Evolutionary conservation across 2,329 filamentous ascomycete species (phyloP).

Genomic region (Beauveria australis): DNA sequence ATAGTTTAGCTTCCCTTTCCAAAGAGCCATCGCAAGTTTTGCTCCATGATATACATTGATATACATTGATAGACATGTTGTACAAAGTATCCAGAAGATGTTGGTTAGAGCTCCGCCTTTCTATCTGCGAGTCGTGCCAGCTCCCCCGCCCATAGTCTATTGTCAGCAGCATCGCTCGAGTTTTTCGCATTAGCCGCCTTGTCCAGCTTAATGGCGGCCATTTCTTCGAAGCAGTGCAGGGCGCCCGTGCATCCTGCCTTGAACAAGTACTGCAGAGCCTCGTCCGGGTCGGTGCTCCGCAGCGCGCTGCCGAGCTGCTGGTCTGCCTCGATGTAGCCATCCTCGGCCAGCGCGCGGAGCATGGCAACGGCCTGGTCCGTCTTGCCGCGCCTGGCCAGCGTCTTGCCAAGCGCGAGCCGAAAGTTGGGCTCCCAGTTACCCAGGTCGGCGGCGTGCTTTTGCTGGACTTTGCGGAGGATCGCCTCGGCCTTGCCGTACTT

Average conservation of each 20-base stretch:
- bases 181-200: conserved; percentile 14
- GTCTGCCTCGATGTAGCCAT: conserved; percentile 19
- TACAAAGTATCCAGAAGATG: conserved; percentile 13
- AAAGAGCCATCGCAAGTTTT: background rate
- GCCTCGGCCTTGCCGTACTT: conserved; percentile 18
- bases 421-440: conserved; percentile 7
- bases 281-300: conserved; percentile 15
- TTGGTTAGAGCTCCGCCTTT: conserved; percentile 16
- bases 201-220: conserved; percentile 23
- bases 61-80: conserved; percentile 2
- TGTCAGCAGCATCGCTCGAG: conserved; percentile 14
- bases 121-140: conserved; percentile 25
- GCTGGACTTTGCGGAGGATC: background rate
- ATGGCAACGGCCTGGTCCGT: conserved; percentile 17
- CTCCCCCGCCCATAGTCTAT: conserved; percentile 25
- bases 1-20: background rate
- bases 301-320: conserved; percentile 21
- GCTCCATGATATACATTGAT: conserved; percentile 14
- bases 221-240: conserved; percentile 19
- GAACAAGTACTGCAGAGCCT: conserved; percentile 20
- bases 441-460: background rate
- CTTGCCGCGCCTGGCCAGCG: conserved; percentile 10
- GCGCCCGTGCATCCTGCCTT: conserved; percentile 19
- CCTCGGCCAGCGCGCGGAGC: conserved; percentile 17
- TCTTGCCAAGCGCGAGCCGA: conserved; percentile 1